Evolutionary conservation across 495 filamentous ascomycete species (phyloP).

Genomic region (Penicillium pulvis): DNA sequence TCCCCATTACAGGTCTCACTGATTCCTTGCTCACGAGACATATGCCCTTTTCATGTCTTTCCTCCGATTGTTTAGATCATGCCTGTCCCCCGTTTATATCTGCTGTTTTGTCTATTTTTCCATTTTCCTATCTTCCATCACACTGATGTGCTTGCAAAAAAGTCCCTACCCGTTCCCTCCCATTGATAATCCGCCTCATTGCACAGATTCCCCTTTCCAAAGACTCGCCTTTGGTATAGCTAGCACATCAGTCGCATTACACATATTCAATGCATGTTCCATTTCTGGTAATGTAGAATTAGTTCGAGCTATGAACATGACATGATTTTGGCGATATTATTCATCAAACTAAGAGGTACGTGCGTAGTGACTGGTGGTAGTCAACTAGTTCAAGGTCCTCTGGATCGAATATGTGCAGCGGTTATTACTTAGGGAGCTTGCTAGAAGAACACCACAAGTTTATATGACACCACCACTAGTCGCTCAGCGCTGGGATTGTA

Average conservation of each 20-base stretch:
- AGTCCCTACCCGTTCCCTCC: conserved; percentile 25
- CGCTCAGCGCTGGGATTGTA: too few species aligned
- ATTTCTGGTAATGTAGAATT: conserved; percentile 3
- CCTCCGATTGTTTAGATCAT: conserved; percentile 32
- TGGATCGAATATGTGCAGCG: too few species aligned
- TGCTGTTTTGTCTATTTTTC: conserved; percentile 12
- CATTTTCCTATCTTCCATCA: conserved; percentile 21
- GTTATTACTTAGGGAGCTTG: too few species aligned
- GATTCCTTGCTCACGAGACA: conserved; percentile 36
- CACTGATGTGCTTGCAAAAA: conserved; percentile 36
- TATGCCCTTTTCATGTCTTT: conserved; percentile 40
- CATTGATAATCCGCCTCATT: conserved; percentile 27
- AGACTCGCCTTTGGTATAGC: conserved; percentile 26
- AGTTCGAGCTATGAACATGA: neutral
- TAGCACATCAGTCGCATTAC: conserved; percentile 30
- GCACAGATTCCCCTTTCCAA: conserved; percentile 36
- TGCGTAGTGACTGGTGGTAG: too few species aligned
- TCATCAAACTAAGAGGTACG: neutral
- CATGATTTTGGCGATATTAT: neutral
- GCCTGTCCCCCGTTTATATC: conserved; percentile 24
- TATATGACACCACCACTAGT: too few species aligned
- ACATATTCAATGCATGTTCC: conserved; percentile 11
- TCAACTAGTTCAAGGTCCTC: too few species aligned
- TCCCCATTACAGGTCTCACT: conserved; percentile 7
- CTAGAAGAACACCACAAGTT: too few species aligned